These are phyloP conservation scores for Oemleria cerasiformis DNA, from an alignment of 306 rosid genomes.

Conservation along the genomic window DNA sequence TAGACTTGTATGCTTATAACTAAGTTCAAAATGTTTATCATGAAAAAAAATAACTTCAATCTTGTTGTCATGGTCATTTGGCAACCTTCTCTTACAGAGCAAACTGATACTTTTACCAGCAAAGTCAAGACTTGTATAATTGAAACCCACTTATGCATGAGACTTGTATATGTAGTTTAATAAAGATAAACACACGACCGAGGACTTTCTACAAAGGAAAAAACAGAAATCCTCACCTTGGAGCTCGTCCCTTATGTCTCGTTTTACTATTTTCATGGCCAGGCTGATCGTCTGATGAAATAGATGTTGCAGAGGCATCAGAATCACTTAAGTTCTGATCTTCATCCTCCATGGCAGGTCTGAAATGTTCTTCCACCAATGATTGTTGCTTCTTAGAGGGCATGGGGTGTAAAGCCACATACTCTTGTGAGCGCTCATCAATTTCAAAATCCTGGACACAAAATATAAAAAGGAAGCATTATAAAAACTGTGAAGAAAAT, in stretches of 20 bases:
- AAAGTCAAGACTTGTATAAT: background rate
- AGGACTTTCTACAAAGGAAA: background rate
- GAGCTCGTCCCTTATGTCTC: constrained; percentile 43
- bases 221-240: constrained; percentile 50
- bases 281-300: constrained; percentile 48
- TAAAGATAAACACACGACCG: too few species aligned
- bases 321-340: constrained; percentile 48
- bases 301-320: constrained; percentile 39
- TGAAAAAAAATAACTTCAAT: background rate
- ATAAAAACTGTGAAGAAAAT: background rate
- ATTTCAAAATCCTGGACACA: constrained; percentile 66
- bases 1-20: background rate
- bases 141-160: background rate
- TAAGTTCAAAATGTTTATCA: background rate
- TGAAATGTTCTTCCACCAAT: constrained; percentile 74
- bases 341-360: constrained; percentile 61
- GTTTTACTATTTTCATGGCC: constrained; percentile 3
- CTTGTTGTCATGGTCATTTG: background rate
- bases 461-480: constrained; percentile 18
- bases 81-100: background rate
- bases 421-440: constrained; percentile 63
- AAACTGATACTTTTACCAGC: background rate
- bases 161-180: too few species aligned
- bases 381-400: constrained; percentile 75
- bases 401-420: constrained; percentile 78